phyloP scores from a whole-genome alignment of 495 filamentous ascomycete species.

The Thozetella sp. region DNA sequence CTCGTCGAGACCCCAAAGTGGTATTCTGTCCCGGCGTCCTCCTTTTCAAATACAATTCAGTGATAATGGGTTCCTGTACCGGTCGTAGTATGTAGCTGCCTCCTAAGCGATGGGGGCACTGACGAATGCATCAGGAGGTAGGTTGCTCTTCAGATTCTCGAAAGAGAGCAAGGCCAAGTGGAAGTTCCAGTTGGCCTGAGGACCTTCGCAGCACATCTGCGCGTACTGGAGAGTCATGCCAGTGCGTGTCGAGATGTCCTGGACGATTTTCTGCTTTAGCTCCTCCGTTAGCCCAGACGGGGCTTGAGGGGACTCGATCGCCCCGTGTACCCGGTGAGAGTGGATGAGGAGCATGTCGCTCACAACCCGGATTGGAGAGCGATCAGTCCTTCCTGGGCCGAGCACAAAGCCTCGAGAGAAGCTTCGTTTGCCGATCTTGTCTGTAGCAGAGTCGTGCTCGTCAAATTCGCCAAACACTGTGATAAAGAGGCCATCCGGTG shows the following conservation, averaged over 20 bases:
- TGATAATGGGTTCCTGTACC: no score
- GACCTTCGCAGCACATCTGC: slow-evolving; percentile 63
- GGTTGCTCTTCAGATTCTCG: slow-evolving; percentile 50
- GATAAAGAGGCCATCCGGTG: slow-evolving; percentile 71
- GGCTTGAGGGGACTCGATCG: slow-evolving; percentile 24
- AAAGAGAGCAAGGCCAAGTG: slow-evolving; percentile 69
- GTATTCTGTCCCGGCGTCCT: no score
- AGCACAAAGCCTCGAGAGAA: slow-evolving; percentile 88
- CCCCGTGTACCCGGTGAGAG: slow-evolving; percentile 61
- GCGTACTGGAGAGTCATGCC: slow-evolving; percentile 75
- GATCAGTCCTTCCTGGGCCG: slow-evolving; percentile 62
- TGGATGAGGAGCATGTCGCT: slow-evolving; percentile 67
- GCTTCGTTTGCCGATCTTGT: slow-evolving; percentile 62
- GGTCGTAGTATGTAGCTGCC: background rate
- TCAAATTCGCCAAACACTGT: slow-evolving; percentile 83
- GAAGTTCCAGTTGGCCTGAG: slow-evolving; percentile 71
- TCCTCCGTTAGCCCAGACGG: slow-evolving; percentile 22
- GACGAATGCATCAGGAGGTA: slow-evolving; percentile 40
- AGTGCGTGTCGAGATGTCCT: slow-evolving; percentile 67
- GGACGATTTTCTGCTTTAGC: slow-evolving; percentile 62
- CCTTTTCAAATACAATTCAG: no score
- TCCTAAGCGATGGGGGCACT: slow-evolving; percentile 11
- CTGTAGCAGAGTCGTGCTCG: slow-evolving; percentile 59
- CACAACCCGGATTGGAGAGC: slow-evolving; percentile 69
- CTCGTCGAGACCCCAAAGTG: no score